Conservation (phyloP, 352 stramenopile genomes). For the Globisporangium parvum region DNA sequence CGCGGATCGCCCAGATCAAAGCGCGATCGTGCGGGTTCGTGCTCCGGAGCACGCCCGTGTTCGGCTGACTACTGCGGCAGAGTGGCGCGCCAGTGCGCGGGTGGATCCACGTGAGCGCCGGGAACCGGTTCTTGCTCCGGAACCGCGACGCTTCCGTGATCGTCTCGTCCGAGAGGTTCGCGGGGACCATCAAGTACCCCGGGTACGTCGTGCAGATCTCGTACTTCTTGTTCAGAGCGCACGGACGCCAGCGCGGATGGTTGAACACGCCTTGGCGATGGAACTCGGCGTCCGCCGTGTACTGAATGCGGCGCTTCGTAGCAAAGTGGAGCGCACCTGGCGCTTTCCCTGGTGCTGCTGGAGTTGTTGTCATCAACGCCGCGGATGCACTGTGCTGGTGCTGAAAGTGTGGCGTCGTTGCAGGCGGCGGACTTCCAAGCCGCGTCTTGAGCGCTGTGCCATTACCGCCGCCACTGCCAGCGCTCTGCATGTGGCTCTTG, state of each 20-base stretch:
- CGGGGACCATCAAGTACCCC: conserved; percentile 61
- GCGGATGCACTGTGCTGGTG: conserved; percentile 40
- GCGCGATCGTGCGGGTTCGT: conserved; percentile 88
- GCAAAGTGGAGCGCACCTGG: conserved; percentile 22
- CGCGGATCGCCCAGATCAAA: conserved; percentile 84
- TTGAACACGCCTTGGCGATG: conserved; percentile 48
- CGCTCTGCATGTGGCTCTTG: neutral
- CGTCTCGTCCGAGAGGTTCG: conserved; percentile 54
- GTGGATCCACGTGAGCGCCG: conserved; percentile 89
- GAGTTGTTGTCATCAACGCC: conserved; percentile 5
- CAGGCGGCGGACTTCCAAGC: conserved; percentile 1
- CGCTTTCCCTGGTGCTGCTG: conserved; percentile 1
- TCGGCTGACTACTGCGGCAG: conserved; percentile 93
- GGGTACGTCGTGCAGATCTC: conserved; percentile 71
- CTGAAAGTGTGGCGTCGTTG: conserved; percentile 19
- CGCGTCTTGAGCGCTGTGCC: neutral
- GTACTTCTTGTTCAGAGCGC: conserved; percentile 59
- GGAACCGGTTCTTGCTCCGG: conserved; percentile 73
- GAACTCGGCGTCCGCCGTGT: conserved; percentile 59
- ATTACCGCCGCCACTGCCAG: neutral
- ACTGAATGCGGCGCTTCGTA: conserved; percentile 61
- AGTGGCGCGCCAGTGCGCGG: conserved; percentile 86
- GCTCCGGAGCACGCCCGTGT: conserved; percentile 93
- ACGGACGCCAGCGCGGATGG: conserved; percentile 65
- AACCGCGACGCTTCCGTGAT: conserved; percentile 62